phyloP scores from a whole-genome alignment of 257 asterid species.

The Paraleonurus japonicus region DNA sequence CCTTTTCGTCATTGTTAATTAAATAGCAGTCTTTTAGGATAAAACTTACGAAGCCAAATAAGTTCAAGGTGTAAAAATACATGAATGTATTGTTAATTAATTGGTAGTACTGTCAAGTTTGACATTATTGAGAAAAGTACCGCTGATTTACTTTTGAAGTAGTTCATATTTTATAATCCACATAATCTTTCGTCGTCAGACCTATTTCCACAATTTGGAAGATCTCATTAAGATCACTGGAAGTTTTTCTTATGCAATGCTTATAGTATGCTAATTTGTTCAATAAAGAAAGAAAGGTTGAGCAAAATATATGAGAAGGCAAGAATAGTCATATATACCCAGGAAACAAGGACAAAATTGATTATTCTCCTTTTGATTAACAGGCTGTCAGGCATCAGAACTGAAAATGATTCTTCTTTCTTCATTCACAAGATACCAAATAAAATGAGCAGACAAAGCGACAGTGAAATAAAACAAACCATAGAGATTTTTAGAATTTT shows the following conservation, averaged over 20 bases:
- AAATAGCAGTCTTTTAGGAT: neutral
- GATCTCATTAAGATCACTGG: neutral
- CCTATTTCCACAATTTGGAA: slow-evolving; percentile 5
- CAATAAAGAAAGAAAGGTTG: neutral
- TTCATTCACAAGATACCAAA: neutral
- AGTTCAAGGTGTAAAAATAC: neutral
- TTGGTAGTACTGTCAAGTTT: neutral
- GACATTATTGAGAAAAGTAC: neutral
- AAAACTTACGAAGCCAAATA: neutral
- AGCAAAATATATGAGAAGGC: slow-evolving; percentile 1
- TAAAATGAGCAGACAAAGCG: neutral
- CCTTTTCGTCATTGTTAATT: slow-evolving; percentile 6
- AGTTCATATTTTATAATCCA: neutral
- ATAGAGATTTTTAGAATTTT: neutral
- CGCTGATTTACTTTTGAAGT: neutral
- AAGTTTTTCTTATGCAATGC: neutral
- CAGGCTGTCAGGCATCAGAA: neutral
- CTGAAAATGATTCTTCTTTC: neutral
- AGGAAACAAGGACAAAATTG: neutral
- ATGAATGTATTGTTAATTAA: neutral
- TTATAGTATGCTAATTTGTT: neutral
- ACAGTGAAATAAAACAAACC: slow-evolving; percentile 2
- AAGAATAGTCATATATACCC: neutral
- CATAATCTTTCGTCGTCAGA: neutral
- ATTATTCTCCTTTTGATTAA: neutral